These are phyloP conservation scores for Linderniella brevidens DNA, from an alignment of 257 asterid genomes.

Conservation along the genomic window DNA sequence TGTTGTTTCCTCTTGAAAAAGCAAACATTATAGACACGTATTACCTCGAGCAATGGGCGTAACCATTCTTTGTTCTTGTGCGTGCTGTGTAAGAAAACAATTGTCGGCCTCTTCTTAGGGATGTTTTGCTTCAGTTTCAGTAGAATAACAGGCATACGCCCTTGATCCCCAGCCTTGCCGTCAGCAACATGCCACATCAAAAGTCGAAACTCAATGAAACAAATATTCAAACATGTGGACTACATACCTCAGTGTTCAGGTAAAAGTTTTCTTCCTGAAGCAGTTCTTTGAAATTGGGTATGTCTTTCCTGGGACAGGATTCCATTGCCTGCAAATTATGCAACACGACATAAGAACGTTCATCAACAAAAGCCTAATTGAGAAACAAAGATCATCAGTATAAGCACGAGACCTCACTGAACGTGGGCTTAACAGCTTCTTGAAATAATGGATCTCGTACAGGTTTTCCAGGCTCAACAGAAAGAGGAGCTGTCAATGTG, in stretches of 20 bases:
- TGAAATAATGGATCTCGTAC: slow-evolving; percentile 61
- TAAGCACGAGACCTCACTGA: slow-evolving; percentile 53
- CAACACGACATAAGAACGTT: slow-evolving; percentile 5
- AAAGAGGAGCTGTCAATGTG: slow-evolving; percentile 40
- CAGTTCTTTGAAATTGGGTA: slow-evolving; percentile 48
- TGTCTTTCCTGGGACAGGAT: slow-evolving; percentile 54
- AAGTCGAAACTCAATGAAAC: not conserved
- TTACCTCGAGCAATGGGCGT: slow-evolving; percentile 83
- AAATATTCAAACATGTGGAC: not conserved
- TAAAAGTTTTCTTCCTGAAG: slow-evolving; percentile 75
- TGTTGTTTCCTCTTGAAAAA: slow-evolving; percentile 6
- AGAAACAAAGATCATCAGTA: slow-evolving; percentile 4
- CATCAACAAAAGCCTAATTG: slow-evolving; percentile 1
- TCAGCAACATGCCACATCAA: not conserved
- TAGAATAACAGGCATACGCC: slow-evolving; percentile 66
- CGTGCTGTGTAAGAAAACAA: slow-evolving; percentile 84
- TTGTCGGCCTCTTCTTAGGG: slow-evolving; percentile 47
- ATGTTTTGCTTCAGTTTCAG: slow-evolving; percentile 41
- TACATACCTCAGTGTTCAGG: slow-evolving; percentile 68
- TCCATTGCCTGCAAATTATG: slow-evolving; percentile 43
- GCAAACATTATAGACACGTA: slow-evolving; percentile 1
- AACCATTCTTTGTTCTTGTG: slow-evolving; percentile 88
- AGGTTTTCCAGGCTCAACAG: slow-evolving; percentile 48
- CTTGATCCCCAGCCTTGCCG: slow-evolving; percentile 91
- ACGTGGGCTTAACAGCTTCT: slow-evolving; percentile 51